Evolutionary conservation across 2,329 filamentous ascomycete species (phyloP).

Genomic region (Orbilia blumenaviensis): DNA sequence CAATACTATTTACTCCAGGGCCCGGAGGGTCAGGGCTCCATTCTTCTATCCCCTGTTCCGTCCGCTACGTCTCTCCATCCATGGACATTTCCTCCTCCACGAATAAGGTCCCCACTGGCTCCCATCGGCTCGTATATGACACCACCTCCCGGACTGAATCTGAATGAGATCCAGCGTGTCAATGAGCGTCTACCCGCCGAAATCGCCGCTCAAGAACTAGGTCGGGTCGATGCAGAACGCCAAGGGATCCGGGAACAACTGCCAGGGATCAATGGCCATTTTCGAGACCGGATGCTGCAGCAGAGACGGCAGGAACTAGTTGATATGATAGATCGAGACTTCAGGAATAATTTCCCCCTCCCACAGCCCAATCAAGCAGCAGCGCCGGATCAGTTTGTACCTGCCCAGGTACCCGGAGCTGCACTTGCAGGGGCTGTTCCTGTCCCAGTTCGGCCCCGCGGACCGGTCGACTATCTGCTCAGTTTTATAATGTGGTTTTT

Average conservation of each 20-base stretch:
- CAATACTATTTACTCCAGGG: slow-evolving; percentile 39
- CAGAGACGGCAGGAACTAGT: too few relatives aligned
- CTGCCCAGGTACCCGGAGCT: background rate
- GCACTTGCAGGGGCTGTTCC: background rate
- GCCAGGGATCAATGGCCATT: background rate
- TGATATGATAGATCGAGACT: background rate
- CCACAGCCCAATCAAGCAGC: background rate
- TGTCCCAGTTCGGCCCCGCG: background rate
- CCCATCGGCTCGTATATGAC: slow-evolving; percentile 25
- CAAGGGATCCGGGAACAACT: too few relatives aligned
- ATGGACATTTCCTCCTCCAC: slow-evolving; percentile 2
- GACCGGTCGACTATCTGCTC: background rate
- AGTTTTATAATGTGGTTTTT: background rate
- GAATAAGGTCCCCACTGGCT: slow-evolving; percentile 25
- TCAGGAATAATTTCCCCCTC: background rate
- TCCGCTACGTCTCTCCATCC: background rate
- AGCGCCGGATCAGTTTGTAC: too few relatives aligned
- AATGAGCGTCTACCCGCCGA: background rate
- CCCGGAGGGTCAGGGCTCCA: slow-evolving; percentile 17
- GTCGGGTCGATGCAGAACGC: background rate
- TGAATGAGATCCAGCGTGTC: background rate
- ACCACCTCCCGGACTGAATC: slow-evolving; percentile 28
- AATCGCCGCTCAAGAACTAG: background rate
- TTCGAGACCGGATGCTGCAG: too few relatives aligned
- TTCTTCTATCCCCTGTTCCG: slow-evolving; percentile 24